These are phyloP conservation scores for Pseudotulostoma volvatum DNA, from an alignment of 495 filamentous ascomycete genomes.

Conservation along the genomic window DNA sequence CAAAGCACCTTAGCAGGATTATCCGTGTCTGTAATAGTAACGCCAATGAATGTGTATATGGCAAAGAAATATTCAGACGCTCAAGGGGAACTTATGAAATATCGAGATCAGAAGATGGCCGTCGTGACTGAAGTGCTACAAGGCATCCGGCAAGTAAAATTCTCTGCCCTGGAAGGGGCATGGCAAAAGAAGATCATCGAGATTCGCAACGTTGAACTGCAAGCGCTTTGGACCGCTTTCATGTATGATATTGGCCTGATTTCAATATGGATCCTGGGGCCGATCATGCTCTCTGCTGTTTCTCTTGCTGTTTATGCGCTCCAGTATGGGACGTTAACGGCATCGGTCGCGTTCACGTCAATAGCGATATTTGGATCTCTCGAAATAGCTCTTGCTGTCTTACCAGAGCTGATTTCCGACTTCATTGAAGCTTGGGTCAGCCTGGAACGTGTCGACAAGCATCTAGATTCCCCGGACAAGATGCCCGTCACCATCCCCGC, in stretches of 20 bases:
- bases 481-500: constrained; percentile 25
- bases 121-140: constrained; percentile 55
- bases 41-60: constrained; percentile 46
- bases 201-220: constrained; percentile 43
- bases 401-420: constrained; percentile 53
- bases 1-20: constrained; percentile 43
- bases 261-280: constrained; percentile 45
- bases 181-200: constrained; percentile 52
- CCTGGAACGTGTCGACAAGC: constrained; percentile 44
- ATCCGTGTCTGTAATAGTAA: constrained; percentile 36
- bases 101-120: constrained; percentile 51
- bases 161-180: constrained; percentile 51
- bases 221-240: constrained; percentile 41
- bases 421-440: constrained; percentile 46
- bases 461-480: constrained; percentile 45
- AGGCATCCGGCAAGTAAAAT: constrained; percentile 68
- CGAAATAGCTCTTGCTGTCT: constrained; percentile 40
- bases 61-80: constrained; percentile 43
- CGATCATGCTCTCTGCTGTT: constrained; percentile 48
- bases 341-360: constrained; percentile 58
- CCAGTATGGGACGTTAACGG: constrained; percentile 36
- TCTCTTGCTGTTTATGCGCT: constrained; percentile 44
- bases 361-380: constrained; percentile 49
- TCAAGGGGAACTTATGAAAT: constrained; percentile 51
- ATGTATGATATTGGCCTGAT: constrained; percentile 26